A percentile compares a stretch with the other conserved stretches of the same genome.
These are phyloP conservation scores for Penicillium cosmopolitanum DNA, from an alignment of 495 filamentous ascomycete species.

Conservation along the genomic window DNA sequence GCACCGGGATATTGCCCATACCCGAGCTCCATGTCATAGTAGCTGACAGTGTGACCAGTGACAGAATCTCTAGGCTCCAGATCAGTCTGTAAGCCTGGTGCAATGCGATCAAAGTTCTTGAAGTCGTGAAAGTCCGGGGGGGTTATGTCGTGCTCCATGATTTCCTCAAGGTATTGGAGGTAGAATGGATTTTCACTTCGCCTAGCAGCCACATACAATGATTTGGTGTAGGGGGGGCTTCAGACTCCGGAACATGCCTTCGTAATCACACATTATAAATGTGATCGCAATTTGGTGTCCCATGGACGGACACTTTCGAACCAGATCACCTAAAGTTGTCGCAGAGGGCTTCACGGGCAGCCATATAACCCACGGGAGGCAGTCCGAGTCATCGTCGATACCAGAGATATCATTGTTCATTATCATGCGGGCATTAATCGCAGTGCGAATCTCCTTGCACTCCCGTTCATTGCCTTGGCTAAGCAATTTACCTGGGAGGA, in stretches of 20 bases:
- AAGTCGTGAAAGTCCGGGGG: slow-evolving; percentile 14
- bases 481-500: slow-evolving; percentile 17
- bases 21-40: no score
- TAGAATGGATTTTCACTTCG: slow-evolving; percentile 22
- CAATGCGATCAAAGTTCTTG: slow-evolving; percentile 12
- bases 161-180: slow-evolving; percentile 24
- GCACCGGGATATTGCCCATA: no score
- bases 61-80: slow-evolving; percentile 21
- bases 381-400: slow-evolving; percentile 19
- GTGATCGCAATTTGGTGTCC: slow-evolving; percentile 21
- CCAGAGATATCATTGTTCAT: slow-evolving; percentile 27
- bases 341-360: slow-evolving; percentile 16
- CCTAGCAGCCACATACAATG: slow-evolving; percentile 22
- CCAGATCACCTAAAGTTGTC: slow-evolving; percentile 17
- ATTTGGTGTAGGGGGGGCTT: slow-evolving; percentile 20
- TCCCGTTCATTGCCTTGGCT: slow-evolving; percentile 11
- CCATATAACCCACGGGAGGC: slow-evolving; percentile 27
- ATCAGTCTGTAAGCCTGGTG: slow-evolving; percentile 23
- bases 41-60: slow-evolving; percentile 12
- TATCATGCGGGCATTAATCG: slow-evolving; percentile 27
- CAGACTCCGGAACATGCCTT: slow-evolving; percentile 14
- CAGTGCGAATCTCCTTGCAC: slow-evolving; percentile 18
- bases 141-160: slow-evolving; percentile 15
- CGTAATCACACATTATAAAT: slow-evolving; percentile 20
- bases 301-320: slow-evolving; percentile 22